Base-by-base conservation (phyloP, 352 stramenopile genomes). In the Phytophthora constricta region DNA sequence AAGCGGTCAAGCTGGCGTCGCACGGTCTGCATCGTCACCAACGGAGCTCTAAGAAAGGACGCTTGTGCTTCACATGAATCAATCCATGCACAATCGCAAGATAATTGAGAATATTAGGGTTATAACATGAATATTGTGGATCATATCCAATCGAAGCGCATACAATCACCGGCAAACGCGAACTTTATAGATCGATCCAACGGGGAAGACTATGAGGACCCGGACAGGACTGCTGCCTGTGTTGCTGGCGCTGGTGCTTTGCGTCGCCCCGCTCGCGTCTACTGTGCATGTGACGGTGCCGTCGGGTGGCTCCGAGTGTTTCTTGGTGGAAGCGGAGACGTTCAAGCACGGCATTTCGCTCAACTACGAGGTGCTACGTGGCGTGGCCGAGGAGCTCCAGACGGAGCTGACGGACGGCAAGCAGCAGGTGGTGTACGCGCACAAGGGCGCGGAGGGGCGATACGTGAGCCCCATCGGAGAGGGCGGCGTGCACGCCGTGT, bases 261-360 rank as follows among this genome's bases (percentile, higher is more conserved):
- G 28, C n/a, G 19, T 37, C n/a, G n/a, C n/a, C n/a, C 43, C 47
- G 17, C 25, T 67, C 20, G 47, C 58, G 25, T 37, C 42, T 1
- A 73, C 79, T 27, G 58, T 94, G 43, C 82, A 95, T 19, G 74
- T 80, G 53, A 82, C 55, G 42, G 74, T 95, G 27, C 59, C 75
- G 13, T 72, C 63, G 28, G 59, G 72, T 8, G 65, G 69, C 1
- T 60, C 66, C 31, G 86, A 95, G 76, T 95, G 86, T 61, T 95
- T 95, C 64, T 79, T 72, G 9, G 76, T 96, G 34, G 80, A 92
- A 7, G 86, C 80, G 33, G 73, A 84, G 56, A 79, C 56, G 59
- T 89, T 81, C 58, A 92, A 96, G 65, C 82, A 95, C 62, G 88
- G 88, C 43, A 86, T 96, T 50, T 96, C 88, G 37, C 82, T 96